These are phyloP conservation scores for Aspergillus nanangensis DNA, from an alignment of 495 filamentous ascomycete species.

Conservation along the genomic window DNA sequence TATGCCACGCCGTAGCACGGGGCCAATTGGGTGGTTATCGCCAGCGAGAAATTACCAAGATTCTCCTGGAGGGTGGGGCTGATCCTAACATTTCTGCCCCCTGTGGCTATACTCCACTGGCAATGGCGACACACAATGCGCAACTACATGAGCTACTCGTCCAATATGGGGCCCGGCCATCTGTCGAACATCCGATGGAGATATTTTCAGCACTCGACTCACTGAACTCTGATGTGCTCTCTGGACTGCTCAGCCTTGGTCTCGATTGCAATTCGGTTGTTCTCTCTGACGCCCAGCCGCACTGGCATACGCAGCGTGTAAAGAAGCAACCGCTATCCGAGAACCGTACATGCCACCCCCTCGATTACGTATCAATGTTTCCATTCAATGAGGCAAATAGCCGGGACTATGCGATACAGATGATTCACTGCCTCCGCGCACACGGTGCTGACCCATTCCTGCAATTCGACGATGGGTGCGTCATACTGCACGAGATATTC, in stretches of 20 bases:
- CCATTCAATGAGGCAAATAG: conserved; percentile 16
- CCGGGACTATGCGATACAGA: conserved; percentile 9
- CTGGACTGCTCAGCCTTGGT: conserved; percentile 8
- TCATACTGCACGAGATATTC: conserved; percentile 17
- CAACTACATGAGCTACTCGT: conserved; percentile 14
- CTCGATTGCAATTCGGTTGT: conserved; percentile 13
- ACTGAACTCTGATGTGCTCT: conserved; percentile 9
- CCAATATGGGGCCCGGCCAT: conserved; percentile 14
- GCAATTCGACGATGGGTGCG: not conserved
- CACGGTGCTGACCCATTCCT: conserved; percentile 16
- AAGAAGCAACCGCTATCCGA: not conserved
- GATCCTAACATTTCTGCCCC: conserved; percentile 30
- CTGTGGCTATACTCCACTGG: conserved; percentile 14
- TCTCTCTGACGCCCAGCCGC: conserved; percentile 7
- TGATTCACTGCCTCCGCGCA: conserved; percentile 8
- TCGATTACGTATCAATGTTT: conserved; percentile 15
- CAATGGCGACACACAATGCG: conserved; percentile 9
- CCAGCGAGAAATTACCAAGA: conserved; percentile 17
- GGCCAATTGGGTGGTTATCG: conserved; percentile 6
- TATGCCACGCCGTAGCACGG: conserved; percentile 29
- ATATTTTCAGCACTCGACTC: conserved; percentile 10
- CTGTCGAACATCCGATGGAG: conserved; percentile 16
- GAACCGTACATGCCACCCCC: conserved; percentile 4
- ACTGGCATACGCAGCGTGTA: conserved; percentile 15
- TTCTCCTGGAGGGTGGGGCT: conserved; percentile 30